A percentile compares a stretch with the other conserved stretches of the same genome.
These are phyloP conservation scores for Trichoderma afroharzianum DNA, from an alignment of 2,329 filamentous ascomycete species.

Conservation along the genomic window DNA sequence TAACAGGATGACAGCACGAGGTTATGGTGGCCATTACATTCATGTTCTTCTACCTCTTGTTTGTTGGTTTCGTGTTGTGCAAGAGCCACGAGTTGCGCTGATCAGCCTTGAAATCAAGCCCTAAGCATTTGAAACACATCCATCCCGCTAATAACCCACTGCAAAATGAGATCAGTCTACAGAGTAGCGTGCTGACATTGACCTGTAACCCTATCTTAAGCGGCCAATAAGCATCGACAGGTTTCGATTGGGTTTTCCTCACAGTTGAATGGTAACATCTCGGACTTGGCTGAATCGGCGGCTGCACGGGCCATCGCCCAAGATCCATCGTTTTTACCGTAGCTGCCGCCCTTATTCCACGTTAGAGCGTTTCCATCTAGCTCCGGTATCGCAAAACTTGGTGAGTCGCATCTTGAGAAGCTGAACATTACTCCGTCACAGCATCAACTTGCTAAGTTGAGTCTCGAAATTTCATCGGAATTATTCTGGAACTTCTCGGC, in stretches of 20 bases:
- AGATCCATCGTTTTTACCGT: background rate
- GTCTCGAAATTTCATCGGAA: background rate
- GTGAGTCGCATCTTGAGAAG: background rate
- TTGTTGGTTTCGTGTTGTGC: background rate
- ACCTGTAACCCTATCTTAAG: background rate
- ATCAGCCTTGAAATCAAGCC: background rate
- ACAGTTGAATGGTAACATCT: background rate
- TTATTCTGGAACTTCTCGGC: background rate
- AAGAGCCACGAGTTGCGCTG: background rate
- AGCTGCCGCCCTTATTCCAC: background rate
- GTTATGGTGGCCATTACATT: background rate
- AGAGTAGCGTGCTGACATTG: background rate
- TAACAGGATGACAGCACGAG: background rate
- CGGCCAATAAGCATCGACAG: background rate
- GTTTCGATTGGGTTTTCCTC: background rate
- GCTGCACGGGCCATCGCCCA: conserved; percentile 10
- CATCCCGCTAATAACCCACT: background rate
- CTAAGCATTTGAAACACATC: background rate
- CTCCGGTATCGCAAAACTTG: conserved; percentile 13
- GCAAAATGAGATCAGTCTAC: background rate
- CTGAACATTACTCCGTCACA: background rate
- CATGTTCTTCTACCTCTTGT: background rate
- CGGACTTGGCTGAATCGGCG: background rate
- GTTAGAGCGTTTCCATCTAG: background rate
- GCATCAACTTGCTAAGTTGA: background rate